Percentiles rank a stretch among this genome's conserved stretches.
phyloP scores from a whole-genome alignment of 2,329 filamentous ascomycete species.

The Erysiphe pulchra region DNA sequence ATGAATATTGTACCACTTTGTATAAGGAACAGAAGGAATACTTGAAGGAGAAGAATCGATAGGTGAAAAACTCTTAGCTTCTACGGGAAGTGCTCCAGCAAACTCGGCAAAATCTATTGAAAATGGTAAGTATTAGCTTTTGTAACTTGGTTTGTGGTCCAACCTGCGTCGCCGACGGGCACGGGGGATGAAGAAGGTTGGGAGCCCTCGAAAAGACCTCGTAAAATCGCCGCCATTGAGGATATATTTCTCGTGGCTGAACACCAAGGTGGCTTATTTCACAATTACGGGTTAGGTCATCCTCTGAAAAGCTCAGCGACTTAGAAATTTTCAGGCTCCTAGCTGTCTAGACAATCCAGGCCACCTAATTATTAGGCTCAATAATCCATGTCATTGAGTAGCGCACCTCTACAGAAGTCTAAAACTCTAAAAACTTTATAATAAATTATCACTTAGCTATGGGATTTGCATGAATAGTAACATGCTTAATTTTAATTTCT shows the following conservation, averaged over 20 bases:
- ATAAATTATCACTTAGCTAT: conserved; percentile 26
- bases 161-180: conserved; percentile 36
- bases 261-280: too few species aligned
- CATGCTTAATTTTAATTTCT: conserved; percentile 35
- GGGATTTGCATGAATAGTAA: conserved; percentile 60
- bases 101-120: conserved; percentile 77
- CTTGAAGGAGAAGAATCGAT: conserved; percentile 20
- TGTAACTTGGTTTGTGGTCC: conserved; percentile 8
- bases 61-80: conserved; percentile 21
- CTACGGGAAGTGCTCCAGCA: conserved; percentile 36
- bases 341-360: not conserved
- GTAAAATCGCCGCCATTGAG: conserved; percentile 13
- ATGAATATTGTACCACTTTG: conserved; percentile 92
- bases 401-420: too few species aligned
- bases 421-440: too few species aligned
- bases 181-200: conserved; percentile 29
- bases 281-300: too few species aligned
- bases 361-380: too few species aligned
- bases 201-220: conserved; percentile 42
- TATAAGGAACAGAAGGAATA: conserved; percentile 38
- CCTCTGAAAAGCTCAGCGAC: too few species aligned
- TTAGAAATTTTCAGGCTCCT: too few species aligned
- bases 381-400: too few species aligned
- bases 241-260: not conserved
- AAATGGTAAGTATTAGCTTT: not conserved